These are phyloP conservation scores for Arabidopsis lyrata DNA, from an alignment of 441 rosid genomes.

Conservation along the genomic window DNA sequence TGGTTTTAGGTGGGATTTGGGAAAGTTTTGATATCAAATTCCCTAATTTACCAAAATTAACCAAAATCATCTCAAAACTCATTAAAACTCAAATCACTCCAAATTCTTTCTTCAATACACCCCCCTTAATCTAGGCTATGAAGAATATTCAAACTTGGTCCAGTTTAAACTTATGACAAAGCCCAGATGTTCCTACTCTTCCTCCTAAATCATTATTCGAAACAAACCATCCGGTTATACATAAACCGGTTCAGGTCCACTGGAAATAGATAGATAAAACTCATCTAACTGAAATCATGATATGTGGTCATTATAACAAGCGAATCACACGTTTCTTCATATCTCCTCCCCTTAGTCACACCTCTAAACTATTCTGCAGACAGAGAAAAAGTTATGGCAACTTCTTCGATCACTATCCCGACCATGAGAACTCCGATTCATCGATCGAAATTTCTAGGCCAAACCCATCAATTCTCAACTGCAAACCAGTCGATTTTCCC, in stretches of 20 bases:
- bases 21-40: no score
- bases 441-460: conserved; percentile 62
- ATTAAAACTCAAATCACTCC: no score
- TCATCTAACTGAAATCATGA: conserved; percentile 44
- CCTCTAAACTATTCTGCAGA: conserved; percentile 19
- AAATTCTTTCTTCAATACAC: no score
- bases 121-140: background rate
- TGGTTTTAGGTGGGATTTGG: no score
- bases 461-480: conserved; percentile 38
- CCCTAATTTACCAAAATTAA: no score
- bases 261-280: conserved; percentile 38
- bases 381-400: conserved; percentile 51
- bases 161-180: background rate
- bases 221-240: conserved; percentile 14
- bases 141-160: background rate
- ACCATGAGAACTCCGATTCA: conserved; percentile 52
- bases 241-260: conserved; percentile 13
- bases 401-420: conserved; percentile 62
- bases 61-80: no score
- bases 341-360: background rate
- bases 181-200: conserved; percentile 7
- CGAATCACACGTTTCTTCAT: conserved; percentile 19
- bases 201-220: background rate
- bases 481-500: conserved; percentile 43
- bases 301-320: conserved; percentile 40